phyloP scores from a whole-genome alignment of 805 yeast genomes.

The Metschnikowia santaceciliae region DNA sequence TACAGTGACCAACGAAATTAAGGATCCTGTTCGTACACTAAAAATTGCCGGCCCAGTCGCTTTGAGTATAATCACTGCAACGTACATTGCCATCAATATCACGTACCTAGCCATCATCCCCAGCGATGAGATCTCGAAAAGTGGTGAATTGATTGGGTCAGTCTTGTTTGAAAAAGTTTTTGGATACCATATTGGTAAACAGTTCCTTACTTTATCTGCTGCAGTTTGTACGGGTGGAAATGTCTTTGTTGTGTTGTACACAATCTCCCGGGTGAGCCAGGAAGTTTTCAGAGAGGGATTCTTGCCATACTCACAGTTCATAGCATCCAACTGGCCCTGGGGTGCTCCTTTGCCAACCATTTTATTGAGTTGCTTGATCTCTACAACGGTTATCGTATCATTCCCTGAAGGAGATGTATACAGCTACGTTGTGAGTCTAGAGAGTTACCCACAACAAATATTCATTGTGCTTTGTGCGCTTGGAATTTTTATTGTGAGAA shows the following conservation, averaged over 20 bases:
- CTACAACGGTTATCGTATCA: constrained; percentile 35
- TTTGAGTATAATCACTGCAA: constrained; percentile 41
- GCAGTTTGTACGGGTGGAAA: constrained; percentile 63
- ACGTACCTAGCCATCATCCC: constrained; percentile 56
- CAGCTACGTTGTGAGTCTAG: constrained; percentile 48
- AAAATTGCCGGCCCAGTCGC: constrained; percentile 61
- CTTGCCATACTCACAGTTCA: constrained; percentile 46
- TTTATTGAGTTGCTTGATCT: constrained; percentile 38
- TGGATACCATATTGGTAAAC: constrained; percentile 51
- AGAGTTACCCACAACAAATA: constrained; percentile 48
- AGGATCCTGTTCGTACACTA: constrained; percentile 54
- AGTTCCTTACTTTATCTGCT: constrained; percentile 51
- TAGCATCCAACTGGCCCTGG: constrained; percentile 55
- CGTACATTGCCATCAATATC: constrained; percentile 49
- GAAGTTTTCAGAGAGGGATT: constrained; percentile 63
- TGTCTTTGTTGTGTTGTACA: constrained; percentile 56
- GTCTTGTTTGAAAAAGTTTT: constrained; percentile 52
- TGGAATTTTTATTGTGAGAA: constrained; percentile 55
- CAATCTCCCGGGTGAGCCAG: constrained; percentile 59
- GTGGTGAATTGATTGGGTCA: constrained; percentile 60
- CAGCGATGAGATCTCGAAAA: constrained; percentile 46
- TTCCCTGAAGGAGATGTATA: constrained; percentile 50
- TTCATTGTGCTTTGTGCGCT: constrained; percentile 50
- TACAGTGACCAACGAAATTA: constrained; percentile 57
- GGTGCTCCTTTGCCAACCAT: constrained; percentile 56